phyloP scores from a whole-genome alignment of 495 filamentous ascomycete species.

The Delitschia confertaspora region DNA sequence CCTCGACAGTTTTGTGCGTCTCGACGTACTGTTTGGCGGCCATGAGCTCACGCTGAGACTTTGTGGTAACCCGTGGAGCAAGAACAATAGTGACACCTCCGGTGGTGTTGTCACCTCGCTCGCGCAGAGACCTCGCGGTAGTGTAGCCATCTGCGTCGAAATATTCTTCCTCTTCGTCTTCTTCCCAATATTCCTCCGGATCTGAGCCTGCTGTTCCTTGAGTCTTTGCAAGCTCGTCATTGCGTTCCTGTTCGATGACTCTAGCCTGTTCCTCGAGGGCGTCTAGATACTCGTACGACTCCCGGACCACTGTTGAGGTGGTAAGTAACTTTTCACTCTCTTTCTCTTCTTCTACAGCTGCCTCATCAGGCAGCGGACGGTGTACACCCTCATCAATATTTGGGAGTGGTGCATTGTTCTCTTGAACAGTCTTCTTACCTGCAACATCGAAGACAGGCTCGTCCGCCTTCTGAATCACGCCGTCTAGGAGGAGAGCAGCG shows the following conservation, averaged over 20 bases:
- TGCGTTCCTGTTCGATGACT: conserved; percentile 24
- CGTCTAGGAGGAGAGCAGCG: no score
- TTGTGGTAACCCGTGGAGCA: conserved; percentile 58
- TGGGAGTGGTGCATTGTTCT: no score
- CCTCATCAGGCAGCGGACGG: no score
- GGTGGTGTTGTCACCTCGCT: conserved; percentile 74
- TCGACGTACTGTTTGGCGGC: conserved; percentile 61
- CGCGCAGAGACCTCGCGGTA: conserved; percentile 62
- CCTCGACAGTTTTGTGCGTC: conserved; percentile 46
- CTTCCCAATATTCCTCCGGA: conserved; percentile 66
- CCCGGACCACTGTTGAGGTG: conserved; percentile 9
- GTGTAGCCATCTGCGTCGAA: conserved; percentile 78
- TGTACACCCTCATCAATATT: no score
- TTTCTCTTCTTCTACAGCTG: no score
- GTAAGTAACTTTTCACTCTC: no score
- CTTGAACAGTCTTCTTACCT: no score
- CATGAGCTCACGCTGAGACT: conserved; percentile 56
- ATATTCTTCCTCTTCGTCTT: conserved; percentile 65
- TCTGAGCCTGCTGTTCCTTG: conserved; percentile 40
- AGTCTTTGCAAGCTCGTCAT: conserved; percentile 24
- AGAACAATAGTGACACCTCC: conserved; percentile 61
- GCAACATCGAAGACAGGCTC: no score
- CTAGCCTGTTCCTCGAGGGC: conserved; percentile 27
- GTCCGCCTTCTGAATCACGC: no score
- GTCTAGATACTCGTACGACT: conserved; percentile 27